phyloP scores from a whole-genome alignment of 2,329 filamentous ascomycete genomes.

The Verruconis gallopava region DNA sequence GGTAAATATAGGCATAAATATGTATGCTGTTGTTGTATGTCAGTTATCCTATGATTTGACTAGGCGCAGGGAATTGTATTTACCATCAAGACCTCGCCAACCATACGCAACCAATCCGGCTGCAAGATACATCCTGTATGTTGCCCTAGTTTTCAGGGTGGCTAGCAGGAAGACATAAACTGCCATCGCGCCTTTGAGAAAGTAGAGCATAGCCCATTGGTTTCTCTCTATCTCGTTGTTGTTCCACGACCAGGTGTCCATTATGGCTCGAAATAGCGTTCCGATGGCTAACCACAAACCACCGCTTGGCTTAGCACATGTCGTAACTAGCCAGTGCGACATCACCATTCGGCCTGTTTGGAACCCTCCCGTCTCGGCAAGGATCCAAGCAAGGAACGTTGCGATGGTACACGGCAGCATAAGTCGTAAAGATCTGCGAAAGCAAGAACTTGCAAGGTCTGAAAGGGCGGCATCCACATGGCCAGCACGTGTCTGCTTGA shows the following conservation, averaged over 20 bases:
- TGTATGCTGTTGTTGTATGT: not conserved
- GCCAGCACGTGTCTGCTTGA: slow-evolving; percentile 36
- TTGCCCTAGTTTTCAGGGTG: slow-evolving; percentile 35
- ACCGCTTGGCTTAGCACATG: slow-evolving; percentile 32
- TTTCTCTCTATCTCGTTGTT: slow-evolving; percentile 42
- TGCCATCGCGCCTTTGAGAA: slow-evolving; percentile 38
- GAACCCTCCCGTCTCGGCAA: slow-evolving; percentile 38
- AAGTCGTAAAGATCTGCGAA: slow-evolving; percentile 39
- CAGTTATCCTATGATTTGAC: no score
- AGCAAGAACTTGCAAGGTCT: slow-evolving; percentile 39
- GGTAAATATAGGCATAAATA: slow-evolving; percentile 4
- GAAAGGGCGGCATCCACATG: slow-evolving; percentile 32
- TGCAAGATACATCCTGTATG: slow-evolving; percentile 34
- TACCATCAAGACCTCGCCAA: slow-evolving; percentile 10
- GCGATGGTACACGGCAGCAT: slow-evolving; percentile 41
- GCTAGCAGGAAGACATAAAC: slow-evolving; percentile 37
- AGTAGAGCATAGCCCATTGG: slow-evolving; percentile 40
- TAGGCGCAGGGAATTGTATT: not conserved
- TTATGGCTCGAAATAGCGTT: slow-evolving; percentile 32
- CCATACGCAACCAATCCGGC: slow-evolving; percentile 36
- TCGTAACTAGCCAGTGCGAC: slow-evolving; percentile 39
- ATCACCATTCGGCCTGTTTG: slow-evolving; percentile 35
- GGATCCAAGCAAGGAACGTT: slow-evolving; percentile 35
- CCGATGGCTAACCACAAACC: slow-evolving; percentile 33
- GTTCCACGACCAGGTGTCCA: slow-evolving; percentile 37